Percentiles rank a stretch among this genome's conserved stretches.
These are phyloP conservation scores for Fusarium luffae DNA, from an alignment of 2,329 filamentous ascomycete genomes.

Conservation along the genomic window DNA sequence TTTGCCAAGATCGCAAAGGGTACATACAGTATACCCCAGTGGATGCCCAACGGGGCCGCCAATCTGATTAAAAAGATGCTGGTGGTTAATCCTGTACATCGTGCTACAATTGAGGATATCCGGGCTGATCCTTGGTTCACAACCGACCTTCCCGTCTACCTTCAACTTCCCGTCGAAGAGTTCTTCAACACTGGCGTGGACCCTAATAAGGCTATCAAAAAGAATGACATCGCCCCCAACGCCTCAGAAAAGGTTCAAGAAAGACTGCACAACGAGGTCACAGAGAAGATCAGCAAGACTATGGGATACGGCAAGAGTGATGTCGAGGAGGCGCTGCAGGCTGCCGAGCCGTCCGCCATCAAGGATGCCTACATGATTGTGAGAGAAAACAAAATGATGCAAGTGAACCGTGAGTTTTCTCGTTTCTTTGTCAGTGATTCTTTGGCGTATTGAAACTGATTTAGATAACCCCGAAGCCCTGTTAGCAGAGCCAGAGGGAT, in stretches of 20 bases:
- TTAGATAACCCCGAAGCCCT: conserved; percentile 51
- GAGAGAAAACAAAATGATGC: conserved; percentile 97
- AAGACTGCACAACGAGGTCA: conserved; percentile 90
- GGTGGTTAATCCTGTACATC: conserved; percentile 92
- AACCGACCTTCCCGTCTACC: conserved; percentile 85
- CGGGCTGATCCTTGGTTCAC: conserved; percentile 94
- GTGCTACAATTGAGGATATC: conserved; percentile 94
- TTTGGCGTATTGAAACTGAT: conserved; percentile 46
- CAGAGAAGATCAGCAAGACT: conserved; percentile 94
- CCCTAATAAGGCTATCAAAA: conserved; percentile 89
- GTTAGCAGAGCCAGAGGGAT: conserved; percentile 51
- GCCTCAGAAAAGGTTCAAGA: conserved; percentile 84
- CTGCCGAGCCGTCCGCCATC: conserved; percentile 94
- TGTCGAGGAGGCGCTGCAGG: conserved; percentile 91
- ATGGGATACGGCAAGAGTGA: conserved; percentile 98
- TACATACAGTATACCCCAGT: conserved; percentile 90
- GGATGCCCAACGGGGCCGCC: conserved; percentile 86
- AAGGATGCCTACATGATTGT: conserved; percentile 99
- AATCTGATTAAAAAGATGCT: conserved; percentile 91
- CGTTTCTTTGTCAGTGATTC: background rate
- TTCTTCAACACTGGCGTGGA: conserved; percentile 95
- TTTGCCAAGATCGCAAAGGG: conserved; percentile 98
- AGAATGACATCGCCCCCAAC: conserved; percentile 81
- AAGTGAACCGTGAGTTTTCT: conserved; percentile 80
- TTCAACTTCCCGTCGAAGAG: conserved; percentile 88